A percentile compares a stretch with the other conserved stretches of the same genome.
phyloP scores from a whole-genome alignment of 768 basidiomycete genomes.

The Infundibulicybe gibba region DNA sequence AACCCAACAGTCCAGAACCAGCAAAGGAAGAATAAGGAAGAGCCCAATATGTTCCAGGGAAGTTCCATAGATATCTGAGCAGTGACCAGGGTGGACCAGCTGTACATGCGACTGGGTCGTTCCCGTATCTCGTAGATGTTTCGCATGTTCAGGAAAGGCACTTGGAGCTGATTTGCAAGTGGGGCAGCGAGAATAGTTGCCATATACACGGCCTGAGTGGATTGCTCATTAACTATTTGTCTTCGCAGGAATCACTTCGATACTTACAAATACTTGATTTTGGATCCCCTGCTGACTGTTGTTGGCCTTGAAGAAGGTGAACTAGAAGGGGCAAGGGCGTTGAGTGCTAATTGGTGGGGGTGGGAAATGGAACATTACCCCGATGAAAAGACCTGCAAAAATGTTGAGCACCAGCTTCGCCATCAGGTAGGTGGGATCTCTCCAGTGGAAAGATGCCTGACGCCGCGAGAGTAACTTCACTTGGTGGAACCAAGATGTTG shows the following conservation, averaged over 20 bases:
- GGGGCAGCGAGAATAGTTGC: slow-evolving; percentile 47
- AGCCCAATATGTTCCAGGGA: slow-evolving; percentile 59
- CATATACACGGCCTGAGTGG: slow-evolving; percentile 51
- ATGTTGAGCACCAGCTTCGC: slow-evolving; percentile 57
- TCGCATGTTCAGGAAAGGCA: slow-evolving; percentile 56
- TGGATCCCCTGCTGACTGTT: slow-evolving; percentile 55
- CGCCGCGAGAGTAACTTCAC: slow-evolving; percentile 39
- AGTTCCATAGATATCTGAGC: slow-evolving; percentile 54
- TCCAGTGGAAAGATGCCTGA: slow-evolving; percentile 44
- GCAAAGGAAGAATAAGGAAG: slow-evolving; percentile 55
- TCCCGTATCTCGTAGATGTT: slow-evolving; percentile 66
- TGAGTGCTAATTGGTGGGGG: no score
- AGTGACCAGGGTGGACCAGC: slow-evolving; percentile 56
- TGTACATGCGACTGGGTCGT: slow-evolving; percentile 61
- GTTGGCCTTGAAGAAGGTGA: slow-evolving; percentile 59
- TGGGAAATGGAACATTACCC: slow-evolving; percentile 46
- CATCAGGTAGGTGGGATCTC: slow-evolving; percentile 56
- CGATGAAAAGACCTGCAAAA: slow-evolving; percentile 51
- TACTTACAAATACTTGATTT: slow-evolving; percentile 60
- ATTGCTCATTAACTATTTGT: not conserved
- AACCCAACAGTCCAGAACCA: slow-evolving; percentile 76
- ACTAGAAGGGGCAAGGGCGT: slow-evolving; percentile 11
- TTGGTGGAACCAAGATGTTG: slow-evolving; percentile 52
- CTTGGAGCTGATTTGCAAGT: slow-evolving; percentile 61
- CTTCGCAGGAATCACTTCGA: slow-evolving; percentile 6